Evolutionary conservation across 352 stramenopile species (phyloP), one percentile per base, ranked within the genome.

Genomic region (Globisporangium rhizosaccharum): DNA sequence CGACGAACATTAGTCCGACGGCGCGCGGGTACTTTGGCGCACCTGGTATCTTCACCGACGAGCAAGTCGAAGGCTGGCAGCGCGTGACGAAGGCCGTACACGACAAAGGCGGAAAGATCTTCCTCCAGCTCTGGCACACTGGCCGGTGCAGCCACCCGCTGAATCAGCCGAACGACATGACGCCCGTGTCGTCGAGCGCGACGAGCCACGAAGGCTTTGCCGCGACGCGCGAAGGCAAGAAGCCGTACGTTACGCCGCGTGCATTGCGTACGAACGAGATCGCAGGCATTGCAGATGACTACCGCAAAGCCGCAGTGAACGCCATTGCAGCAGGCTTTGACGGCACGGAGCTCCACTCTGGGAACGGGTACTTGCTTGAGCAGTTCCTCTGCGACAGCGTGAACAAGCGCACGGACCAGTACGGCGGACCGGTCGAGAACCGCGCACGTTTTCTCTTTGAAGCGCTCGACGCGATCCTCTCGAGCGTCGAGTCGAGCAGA

Each of bases 301-400:
- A 81, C 65, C 59, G 66, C 9, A 53, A 73, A 28, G 80, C 65
- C 0, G 86, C 87, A 0, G 53, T 63, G 25, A 73, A 72, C 18
- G 70, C 76, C 7, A 79, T 85, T n/a, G 59, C 79, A n/a, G 87
- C 87, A 23, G 90, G 88, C 39, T 96, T 97, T 65, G 90, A 97
- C 53, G 87, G 87, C 26, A 71, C 97, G 23, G 86, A 97, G 58
- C 53, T 97, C 25, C 90, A 97, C 63, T 59, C 23, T 10, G 88
- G 83, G 2, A 94, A 97, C 58, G 90, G 89, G 9, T 97, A 97
- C 57, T 63, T 97, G 30, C 65, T 97, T 49, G 85, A 97, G 61
- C 70, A 93, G 59, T 94, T 96, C 63, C 65, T 96, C 10, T 75
- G 87, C 56, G 62, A 67, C 41, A 66, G 49, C 17, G 54, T 65